Conservation (phyloP, 2,329 filamentous ascomycete species). For the Neonectria ditissima region DNA sequence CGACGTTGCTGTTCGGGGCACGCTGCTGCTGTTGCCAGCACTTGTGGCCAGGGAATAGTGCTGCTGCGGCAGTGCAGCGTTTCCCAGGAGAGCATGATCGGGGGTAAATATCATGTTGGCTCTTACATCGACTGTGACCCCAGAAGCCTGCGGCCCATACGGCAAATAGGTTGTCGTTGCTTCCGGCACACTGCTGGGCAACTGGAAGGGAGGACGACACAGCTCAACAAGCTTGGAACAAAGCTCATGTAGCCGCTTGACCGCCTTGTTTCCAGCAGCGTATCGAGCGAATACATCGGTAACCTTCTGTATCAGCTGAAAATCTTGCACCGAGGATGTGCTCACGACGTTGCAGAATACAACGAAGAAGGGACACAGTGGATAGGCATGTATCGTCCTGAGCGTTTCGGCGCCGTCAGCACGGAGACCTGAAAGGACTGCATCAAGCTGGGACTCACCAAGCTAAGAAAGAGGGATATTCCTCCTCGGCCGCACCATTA, state of each 20-base stretch:
- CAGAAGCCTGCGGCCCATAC: background rate
- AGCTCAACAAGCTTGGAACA: slow-evolving; percentile 17
- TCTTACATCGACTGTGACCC: no score
- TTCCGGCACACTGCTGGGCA: background rate
- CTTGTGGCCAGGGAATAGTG: background rate
- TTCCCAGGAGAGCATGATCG: background rate
- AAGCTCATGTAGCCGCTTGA: slow-evolving; percentile 10
- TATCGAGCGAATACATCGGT: slow-evolving; percentile 3
- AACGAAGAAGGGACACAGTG: slow-evolving; percentile 12
- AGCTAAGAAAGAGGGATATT: slow-evolving; percentile 17
- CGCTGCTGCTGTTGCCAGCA: background rate
- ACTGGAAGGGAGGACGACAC: slow-evolving; percentile 7
- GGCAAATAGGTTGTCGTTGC: background rate
- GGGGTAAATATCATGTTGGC: background rate
- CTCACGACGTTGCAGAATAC: slow-evolving; percentile 14
- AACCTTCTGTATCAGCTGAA: slow-evolving; percentile 2
- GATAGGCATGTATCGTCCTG: slow-evolving; percentile 14
- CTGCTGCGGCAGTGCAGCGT: background rate
- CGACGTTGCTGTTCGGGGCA: background rate
- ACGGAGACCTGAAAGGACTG: background rate
- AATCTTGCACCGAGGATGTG: slow-evolving; percentile 10
- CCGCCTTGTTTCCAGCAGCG: background rate
- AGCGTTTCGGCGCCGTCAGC: no score
- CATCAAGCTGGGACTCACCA: background rate
- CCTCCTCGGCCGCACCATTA: background rate